phyloP scores from a whole-genome alignment of 768 basidiomycete species.

The Mycena alexandri region DNA sequence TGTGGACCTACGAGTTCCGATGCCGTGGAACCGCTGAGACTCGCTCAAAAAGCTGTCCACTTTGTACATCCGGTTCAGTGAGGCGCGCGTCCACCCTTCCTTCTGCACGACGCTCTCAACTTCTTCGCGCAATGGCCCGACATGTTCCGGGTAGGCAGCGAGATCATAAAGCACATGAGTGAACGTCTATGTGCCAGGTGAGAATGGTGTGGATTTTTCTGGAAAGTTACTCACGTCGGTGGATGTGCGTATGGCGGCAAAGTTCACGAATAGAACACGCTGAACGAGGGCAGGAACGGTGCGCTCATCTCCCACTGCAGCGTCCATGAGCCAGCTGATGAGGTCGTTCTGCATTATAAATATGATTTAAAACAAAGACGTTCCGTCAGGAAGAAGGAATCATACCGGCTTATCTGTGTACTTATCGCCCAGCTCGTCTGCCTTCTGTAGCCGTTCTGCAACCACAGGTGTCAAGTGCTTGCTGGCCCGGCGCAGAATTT shows the following conservation, averaged over 20 bases:
- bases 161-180: conserved; percentile 42
- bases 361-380: neutral
- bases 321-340: conserved; percentile 54
- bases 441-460: conserved; percentile 29
- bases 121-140: conserved; percentile 49
- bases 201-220: neutral
- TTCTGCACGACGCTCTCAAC: conserved; percentile 44
- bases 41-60: conserved; percentile 52
- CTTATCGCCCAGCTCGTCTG: conserved; percentile 32
- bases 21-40: conserved; percentile 43
- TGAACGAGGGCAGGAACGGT: conserved; percentile 40
- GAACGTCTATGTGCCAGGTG: conserved; percentile 38
- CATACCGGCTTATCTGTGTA: conserved; percentile 38
- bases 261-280: conserved; percentile 47
- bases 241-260: conserved; percentile 51
- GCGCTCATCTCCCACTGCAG: conserved; percentile 41
- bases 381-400: neutral
- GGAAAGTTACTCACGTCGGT: conserved; percentile 39
- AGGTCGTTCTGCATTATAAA: conserved; percentile 49
- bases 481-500: conserved; percentile 28
- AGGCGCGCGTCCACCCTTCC: conserved; percentile 45
- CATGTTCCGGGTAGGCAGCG: conserved; percentile 41
- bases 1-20: conserved; percentile 40
- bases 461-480: conserved; percentile 39
- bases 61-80: conserved; percentile 47